These are phyloP conservation scores for Cicer pinnatifidum DNA, from an alignment of 306 rosid genomes.

Conservation along the genomic window DNA sequence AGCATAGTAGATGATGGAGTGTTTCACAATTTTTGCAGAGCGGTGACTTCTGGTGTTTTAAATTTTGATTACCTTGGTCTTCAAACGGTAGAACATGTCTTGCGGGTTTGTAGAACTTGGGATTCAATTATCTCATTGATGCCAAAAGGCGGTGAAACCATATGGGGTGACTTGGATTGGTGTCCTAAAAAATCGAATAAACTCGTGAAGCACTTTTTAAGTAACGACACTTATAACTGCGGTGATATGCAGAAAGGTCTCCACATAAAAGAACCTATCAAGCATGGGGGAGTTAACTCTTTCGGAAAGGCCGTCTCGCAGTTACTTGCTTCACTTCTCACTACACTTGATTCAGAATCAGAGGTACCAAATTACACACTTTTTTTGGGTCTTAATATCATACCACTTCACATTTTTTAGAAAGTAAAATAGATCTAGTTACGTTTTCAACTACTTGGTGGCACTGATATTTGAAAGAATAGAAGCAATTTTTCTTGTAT, in stretches of 20 bases:
- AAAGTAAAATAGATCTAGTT: not conserved
- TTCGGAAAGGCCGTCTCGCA: slow-evolving; percentile 63
- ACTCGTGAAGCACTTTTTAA: slow-evolving; percentile 43
- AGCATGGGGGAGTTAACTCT: slow-evolving; percentile 64
- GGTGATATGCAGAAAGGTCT: slow-evolving; percentile 43
- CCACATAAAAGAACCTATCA: slow-evolving; percentile 46
- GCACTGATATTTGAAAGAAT: slow-evolving; percentile 17
- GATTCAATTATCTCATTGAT: slow-evolving; percentile 73
- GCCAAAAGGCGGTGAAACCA: slow-evolving; percentile 85
- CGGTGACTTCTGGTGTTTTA: slow-evolving; percentile 65
- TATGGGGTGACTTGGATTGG: slow-evolving; percentile 77
- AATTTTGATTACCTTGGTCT: slow-evolving; percentile 65
- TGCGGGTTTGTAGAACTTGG: slow-evolving; percentile 74
- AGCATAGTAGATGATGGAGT: slow-evolving; percentile 19
- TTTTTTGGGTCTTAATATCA: not conserved
- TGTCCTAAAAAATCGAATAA: slow-evolving; percentile 58
- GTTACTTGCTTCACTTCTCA: slow-evolving; percentile 61
- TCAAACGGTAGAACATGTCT: slow-evolving; percentile 62
- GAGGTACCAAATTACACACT: slow-evolving; percentile 49
- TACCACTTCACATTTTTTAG: not conserved
- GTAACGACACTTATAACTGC: slow-evolving; percentile 40
- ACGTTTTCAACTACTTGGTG: slow-evolving; percentile 5
- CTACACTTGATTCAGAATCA: slow-evolving; percentile 47
- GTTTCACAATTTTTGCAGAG: slow-evolving; percentile 53
- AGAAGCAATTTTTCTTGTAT: not conserved